Percentiles rank a stretch among this genome's conserved stretches.
Evolutionary conservation across 805 yeast species (phyloP).

Genomic region (Saccharomycopsis amapae): DNA sequence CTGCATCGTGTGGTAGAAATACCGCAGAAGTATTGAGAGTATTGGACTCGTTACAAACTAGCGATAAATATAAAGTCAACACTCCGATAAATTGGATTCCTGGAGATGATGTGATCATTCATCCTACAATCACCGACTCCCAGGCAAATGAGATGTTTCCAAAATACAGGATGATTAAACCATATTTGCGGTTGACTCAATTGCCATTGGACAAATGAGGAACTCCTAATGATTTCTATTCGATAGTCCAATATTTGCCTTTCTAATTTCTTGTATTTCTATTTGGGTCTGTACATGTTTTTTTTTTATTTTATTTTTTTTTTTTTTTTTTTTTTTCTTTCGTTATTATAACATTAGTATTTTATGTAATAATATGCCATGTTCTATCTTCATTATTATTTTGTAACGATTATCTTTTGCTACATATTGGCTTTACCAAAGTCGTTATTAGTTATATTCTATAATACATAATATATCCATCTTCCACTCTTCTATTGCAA

Average conservation of each 20-base stretch:
- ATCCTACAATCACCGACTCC: conserved; percentile 54
- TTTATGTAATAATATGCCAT: no score
- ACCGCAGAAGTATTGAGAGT: conserved; percentile 68
- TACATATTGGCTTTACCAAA: no score
- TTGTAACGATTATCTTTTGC: no score
- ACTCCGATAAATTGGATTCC: conserved; percentile 71
- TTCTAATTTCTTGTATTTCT: no score
- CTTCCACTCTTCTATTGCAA: no score
- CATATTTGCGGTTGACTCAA: conserved; percentile 54
- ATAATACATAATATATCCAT: no score
- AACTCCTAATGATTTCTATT: no score
- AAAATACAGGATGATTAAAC: conserved; percentile 52
- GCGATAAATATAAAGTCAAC: conserved; percentile 54
- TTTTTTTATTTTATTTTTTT: no score
- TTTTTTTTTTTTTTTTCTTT: neutral
- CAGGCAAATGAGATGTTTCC: conserved; percentile 57
- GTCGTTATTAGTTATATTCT: no score
- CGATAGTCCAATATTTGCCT: no score
- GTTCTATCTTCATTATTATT: no score
- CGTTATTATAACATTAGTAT: no score
- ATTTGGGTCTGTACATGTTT: neutral
- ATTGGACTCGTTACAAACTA: conserved; percentile 60
- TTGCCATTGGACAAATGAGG: conserved; percentile 15
- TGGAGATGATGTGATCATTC: conserved; percentile 69
- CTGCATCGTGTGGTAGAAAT: conserved; percentile 71